These are phyloP conservation scores for Colletotrichum destructivum DNA, from an alignment of 2,329 filamentous ascomycete genomes.

Conservation along the genomic window DNA sequence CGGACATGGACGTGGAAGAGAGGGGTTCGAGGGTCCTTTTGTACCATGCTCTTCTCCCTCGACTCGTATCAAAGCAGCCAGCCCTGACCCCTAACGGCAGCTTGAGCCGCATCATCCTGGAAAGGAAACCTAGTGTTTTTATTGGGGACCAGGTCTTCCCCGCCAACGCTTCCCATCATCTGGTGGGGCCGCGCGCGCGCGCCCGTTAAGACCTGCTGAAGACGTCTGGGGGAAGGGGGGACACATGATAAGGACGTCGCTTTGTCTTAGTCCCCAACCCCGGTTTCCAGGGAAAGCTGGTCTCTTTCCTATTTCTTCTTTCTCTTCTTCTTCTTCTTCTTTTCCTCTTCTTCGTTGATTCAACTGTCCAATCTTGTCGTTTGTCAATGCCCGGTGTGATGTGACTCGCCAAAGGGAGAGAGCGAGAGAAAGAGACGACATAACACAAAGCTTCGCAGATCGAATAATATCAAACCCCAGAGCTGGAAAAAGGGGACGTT, in stretches of 20 bases:
- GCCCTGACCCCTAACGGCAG: neutral
- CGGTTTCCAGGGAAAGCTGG: neutral
- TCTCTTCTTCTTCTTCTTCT: neutral
- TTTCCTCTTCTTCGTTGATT: too few species aligned
- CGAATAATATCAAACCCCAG: too few species aligned
- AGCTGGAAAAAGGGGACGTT: too few species aligned
- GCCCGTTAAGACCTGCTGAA: constrained; percentile 9
- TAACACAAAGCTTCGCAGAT: neutral
- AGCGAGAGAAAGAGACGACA: neutral
- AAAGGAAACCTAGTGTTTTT: constrained; percentile 3
- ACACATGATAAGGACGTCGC: constrained; percentile 31
- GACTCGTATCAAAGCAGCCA: neutral
- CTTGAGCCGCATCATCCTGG: constrained; percentile 15
- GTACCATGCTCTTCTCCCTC: neutral
- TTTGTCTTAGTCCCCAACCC: constrained; percentile 17
- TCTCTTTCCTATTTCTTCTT: too few species aligned
- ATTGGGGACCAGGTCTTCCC: constrained; percentile 30
- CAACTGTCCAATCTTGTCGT: neutral
- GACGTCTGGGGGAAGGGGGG: neutral
- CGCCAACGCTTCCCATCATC: constrained; percentile 25
- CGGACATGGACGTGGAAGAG: neutral
- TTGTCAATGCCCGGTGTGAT: neutral
- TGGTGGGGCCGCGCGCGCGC: constrained; percentile 30
- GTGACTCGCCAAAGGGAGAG: neutral
- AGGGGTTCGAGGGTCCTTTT: neutral